These are phyloP conservation scores for Pseudozyma thailandica DNA, from an alignment of 1,284 basidiomycete species.

Conservation along the genomic window DNA sequence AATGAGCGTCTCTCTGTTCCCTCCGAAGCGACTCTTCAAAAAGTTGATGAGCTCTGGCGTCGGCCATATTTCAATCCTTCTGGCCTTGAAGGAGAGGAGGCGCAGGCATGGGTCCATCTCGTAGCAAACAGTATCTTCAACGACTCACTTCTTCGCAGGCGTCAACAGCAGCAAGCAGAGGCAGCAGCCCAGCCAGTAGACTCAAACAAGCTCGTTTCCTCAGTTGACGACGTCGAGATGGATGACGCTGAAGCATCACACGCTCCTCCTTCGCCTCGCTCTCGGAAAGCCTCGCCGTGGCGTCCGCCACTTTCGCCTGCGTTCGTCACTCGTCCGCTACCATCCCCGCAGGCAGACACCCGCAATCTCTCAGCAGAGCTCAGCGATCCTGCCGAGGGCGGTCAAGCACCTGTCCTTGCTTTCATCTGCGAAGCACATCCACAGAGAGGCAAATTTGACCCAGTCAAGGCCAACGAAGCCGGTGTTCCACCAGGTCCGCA, in stretches of 20 bases:
- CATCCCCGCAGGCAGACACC: slow-evolving; percentile 14
- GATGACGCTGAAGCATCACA: slow-evolving; percentile 8
- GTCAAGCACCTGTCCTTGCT: slow-evolving; percentile 58
- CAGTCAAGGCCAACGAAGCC: slow-evolving; percentile 75
- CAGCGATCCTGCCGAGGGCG: slow-evolving; percentile 19
- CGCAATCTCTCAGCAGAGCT: slow-evolving; percentile 19
- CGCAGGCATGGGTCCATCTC: slow-evolving; percentile 50
- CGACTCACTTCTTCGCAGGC: slow-evolving; percentile 45
- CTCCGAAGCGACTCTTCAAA: slow-evolving; percentile 12
- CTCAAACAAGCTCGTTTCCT: slow-evolving; percentile 1
- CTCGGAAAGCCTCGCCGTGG: slow-evolving; percentile 12
- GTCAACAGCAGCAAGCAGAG: slow-evolving; percentile 11
- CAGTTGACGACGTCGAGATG: slow-evolving; percentile 25
- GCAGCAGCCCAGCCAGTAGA: background rate
- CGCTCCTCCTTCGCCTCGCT: background rate
- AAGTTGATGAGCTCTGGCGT: slow-evolving; percentile 36
- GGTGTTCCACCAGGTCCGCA: slow-evolving; percentile 76
- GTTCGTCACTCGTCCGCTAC: slow-evolving; percentile 29
- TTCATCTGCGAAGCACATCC: slow-evolving; percentile 83
- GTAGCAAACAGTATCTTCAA: slow-evolving; percentile 65
- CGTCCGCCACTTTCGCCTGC: slow-evolving; percentile 37
- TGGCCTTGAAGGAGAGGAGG: slow-evolving; percentile 35
- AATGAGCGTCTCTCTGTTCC: background rate
- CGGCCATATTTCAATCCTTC: slow-evolving; percentile 47
- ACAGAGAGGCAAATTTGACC: slow-evolving; percentile 87